Evolutionary conservation across 352 stramenopile genomes (phyloP).

Genomic region (Phytophthora kernoviae): DNA sequence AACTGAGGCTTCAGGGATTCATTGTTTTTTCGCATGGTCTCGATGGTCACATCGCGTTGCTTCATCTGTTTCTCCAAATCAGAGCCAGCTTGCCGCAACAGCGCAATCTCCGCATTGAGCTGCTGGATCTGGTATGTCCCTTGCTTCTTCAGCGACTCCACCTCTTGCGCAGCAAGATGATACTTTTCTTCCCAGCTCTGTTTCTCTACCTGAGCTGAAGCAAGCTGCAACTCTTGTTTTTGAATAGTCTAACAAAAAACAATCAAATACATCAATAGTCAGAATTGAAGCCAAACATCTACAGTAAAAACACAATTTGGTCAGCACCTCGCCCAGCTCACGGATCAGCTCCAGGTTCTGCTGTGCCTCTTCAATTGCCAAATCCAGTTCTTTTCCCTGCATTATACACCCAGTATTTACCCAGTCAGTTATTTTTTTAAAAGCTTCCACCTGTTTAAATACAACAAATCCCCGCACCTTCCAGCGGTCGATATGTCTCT

Average conservation of each 20-base stretch:
- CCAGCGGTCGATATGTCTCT: conserved; percentile 84
- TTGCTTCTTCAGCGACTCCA: conserved; percentile 54
- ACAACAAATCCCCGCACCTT: conserved; percentile 39
- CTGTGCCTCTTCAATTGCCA: conserved; percentile 74
- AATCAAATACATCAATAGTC: conserved; percentile 8
- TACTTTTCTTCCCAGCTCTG: conserved; percentile 85
- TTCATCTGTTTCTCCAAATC: conserved; percentile 58
- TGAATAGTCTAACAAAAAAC: conserved; percentile 47
- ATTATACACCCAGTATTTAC: conserved; percentile 1
- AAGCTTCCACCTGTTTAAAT: too few species aligned
- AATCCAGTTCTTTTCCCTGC: conserved; percentile 75
- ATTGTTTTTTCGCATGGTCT: conserved; percentile 45
- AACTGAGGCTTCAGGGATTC: conserved; percentile 45
- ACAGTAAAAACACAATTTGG: not conserved
- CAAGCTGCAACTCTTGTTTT: conserved; percentile 63
- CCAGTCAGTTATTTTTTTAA: not conserved
- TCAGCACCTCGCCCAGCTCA: conserved; percentile 56
- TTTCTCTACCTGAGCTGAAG: conserved; percentile 60
- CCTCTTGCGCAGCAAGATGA: conserved; percentile 53
- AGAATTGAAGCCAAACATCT: not conserved
- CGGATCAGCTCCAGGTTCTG: conserved; percentile 68
- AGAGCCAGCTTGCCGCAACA: conserved; percentile 49
- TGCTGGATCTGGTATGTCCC: conserved; percentile 61
- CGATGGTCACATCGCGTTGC: conserved; percentile 44
- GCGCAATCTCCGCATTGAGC: conserved; percentile 48